Evolutionary conservation across 108 stramenopile species (phyloP), one percentile per base, ranked within the genome.

Genomic region (Cylindrotheca closterium): DNA sequence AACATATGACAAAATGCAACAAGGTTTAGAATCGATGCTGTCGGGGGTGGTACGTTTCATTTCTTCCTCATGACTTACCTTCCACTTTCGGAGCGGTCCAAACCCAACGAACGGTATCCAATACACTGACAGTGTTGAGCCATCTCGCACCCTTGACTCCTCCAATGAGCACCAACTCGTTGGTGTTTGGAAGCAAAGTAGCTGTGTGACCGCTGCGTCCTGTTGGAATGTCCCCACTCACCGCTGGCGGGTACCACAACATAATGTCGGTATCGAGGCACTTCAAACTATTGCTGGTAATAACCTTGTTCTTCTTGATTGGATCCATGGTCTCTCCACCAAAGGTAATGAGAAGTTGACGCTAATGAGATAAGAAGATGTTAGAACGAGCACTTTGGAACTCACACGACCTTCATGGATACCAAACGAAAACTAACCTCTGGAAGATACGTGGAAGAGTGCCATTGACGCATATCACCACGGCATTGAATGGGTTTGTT

Each of bases 241-340:
- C 66, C 19, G 73, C 73, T 2, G 73, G 73, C 4, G 73, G 73
- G 33, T 74, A 74, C 73, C 73, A 74, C n/a, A 88, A 63, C 87
- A 84, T 87, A 59, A 90, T 91, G 47, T 94, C 92, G 3, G 78
- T 80, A 68, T 91, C 92, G 22, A 94, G 70, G 1, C 89, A 87
- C 53, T 42, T 52, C 34, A 65, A 55, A 31, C 60, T 59, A 25
- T 67, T 61, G 23, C 58, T 74, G 26, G 66, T 67, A 51, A 62
- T 57, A 0, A 56, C 55, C 45, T 74, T 74, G 25, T 67, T 57
- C 54, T 62, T 70, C 26, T 58, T 57, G 26, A 45, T 71, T 4
- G 34, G 32, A 47, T 69, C 52, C 46, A 48, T 52, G 10, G 79
- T 61, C 59, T 91, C 89, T 0, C 92, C 92, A 25, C 92, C 92